Percentiles rank a stretch among this genome's conserved stretches.
Evolutionary conservation across 768 basidiomycete species (phyloP).

Genomic region (Zangia roseola): DNA sequence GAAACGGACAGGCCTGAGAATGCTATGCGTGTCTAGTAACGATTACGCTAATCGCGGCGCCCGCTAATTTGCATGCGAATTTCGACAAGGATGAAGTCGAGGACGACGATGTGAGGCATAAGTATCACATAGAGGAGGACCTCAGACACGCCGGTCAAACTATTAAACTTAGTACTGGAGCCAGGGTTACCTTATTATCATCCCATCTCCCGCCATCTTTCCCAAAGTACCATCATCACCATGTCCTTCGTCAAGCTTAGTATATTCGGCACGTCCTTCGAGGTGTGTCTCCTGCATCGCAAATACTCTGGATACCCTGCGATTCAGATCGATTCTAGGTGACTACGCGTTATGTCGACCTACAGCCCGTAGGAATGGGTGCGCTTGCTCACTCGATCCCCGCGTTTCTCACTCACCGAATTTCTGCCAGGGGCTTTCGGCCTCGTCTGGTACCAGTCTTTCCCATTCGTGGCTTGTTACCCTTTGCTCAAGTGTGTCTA

Average conservation of each 20-base stretch:
- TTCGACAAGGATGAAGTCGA: too few species aligned
- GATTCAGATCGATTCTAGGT: slow-evolving; percentile 52
- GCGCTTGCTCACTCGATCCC: slow-evolving; percentile 30
- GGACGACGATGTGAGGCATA: too few species aligned
- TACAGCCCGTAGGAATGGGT: slow-evolving; percentile 99
- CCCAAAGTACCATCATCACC: slow-evolving; percentile 4
- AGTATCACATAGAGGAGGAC: slow-evolving; percentile 2
- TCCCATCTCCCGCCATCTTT: slow-evolving; percentile 13
- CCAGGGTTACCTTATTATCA: slow-evolving; percentile 17
- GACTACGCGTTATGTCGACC: slow-evolving; percentile 97
- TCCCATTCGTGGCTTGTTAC: not conserved
- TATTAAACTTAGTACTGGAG: slow-evolving; percentile 9
- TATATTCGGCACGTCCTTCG: slow-evolving; percentile 98
- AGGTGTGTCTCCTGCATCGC: slow-evolving; percentile 48
- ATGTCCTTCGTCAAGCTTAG: slow-evolving; percentile 98
- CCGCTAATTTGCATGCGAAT: too few species aligned
- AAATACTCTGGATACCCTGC: slow-evolving; percentile 13
- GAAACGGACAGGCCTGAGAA: slow-evolving; percentile 14
- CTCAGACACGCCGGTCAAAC: slow-evolving; percentile 21
- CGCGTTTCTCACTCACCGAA: slow-evolving; percentile 17
- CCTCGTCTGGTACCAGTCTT: slow-evolving; percentile 78
- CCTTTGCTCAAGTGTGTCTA: slow-evolving; percentile 32
- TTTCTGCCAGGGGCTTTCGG: slow-evolving; percentile 76
- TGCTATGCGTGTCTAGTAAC: too few species aligned
- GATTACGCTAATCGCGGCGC: too few species aligned